A percentile compares a stretch with the other conserved stretches of the same genome.
Conservation (phyloP, 371 early-diverging fungal species). For the Lichtheimia corymbifera region DNA sequence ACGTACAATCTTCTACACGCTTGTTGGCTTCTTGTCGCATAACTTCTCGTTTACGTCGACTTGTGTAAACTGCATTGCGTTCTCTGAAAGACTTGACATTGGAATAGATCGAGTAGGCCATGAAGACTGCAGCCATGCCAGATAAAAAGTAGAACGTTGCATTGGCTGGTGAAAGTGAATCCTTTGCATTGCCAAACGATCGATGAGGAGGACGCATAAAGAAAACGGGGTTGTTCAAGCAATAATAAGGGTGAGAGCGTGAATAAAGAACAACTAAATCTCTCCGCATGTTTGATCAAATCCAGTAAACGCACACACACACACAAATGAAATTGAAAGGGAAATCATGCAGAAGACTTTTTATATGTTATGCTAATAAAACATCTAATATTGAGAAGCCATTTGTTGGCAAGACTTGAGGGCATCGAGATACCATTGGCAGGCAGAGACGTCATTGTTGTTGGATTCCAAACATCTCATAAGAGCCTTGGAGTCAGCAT, state of each 20-base stretch:
- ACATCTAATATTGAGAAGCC: conserved; percentile 47
- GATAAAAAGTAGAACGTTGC: conserved; percentile 34
- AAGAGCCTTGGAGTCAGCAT: conserved; percentile 84
- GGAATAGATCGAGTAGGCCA: conserved; percentile 62
- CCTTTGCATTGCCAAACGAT: neutral
- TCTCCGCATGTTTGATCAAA: too few relatives aligned
- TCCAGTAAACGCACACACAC: too few relatives aligned
- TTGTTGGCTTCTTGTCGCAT: conserved; percentile 29
- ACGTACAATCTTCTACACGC: conserved; percentile 57
- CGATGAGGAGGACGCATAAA: conserved; percentile 1
- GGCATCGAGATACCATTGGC: conserved; percentile 87
- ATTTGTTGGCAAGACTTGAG: conserved; percentile 85
- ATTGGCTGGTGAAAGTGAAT: neutral
- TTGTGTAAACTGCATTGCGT: conserved; percentile 10
- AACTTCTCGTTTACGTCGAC: conserved; percentile 19
- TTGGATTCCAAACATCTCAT: conserved; percentile 83
- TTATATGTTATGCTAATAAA: too few relatives aligned
- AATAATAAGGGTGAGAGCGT: too few relatives aligned
- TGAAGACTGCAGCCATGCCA: conserved; percentile 52
- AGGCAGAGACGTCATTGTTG: conserved; percentile 74
- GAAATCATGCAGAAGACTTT: too few relatives aligned
- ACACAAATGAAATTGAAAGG: too few relatives aligned
- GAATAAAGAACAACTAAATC: too few relatives aligned
- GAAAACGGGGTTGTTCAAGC: too few relatives aligned
- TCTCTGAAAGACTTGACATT: conserved; percentile 53